phyloP scores from a whole-genome alignment of 192 early-diverging fungal species.

The Coemansia sp. region DNA sequence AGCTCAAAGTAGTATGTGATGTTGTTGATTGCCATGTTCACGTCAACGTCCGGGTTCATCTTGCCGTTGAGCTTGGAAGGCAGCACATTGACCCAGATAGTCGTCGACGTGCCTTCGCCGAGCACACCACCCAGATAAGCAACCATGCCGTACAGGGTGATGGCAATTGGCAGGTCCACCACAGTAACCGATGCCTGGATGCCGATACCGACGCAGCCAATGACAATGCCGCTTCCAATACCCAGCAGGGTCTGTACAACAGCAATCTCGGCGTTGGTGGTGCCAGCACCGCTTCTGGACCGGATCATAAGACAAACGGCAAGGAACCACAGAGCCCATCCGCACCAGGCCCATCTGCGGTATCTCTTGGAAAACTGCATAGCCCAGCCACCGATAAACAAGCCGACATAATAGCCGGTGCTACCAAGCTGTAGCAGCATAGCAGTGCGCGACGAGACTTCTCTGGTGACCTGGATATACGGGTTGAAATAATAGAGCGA shows the following conservation, averaged over 20 bases:
- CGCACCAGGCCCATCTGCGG: conserved; percentile 45
- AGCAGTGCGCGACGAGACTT: conserved; percentile 33
- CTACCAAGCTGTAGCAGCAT: conserved; percentile 47
- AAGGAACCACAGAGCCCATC: conserved; percentile 43
- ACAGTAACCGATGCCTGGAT: conserved; percentile 37
- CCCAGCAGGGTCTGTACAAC: conserved; percentile 40
- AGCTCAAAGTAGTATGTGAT: conserved; percentile 48
- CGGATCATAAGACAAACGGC: conserved; percentile 50
- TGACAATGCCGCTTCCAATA: conserved; percentile 41
- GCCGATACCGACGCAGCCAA: conserved; percentile 49
- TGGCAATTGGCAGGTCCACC: conserved; percentile 44
- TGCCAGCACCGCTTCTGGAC: conserved; percentile 24
- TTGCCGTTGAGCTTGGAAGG: conserved; percentile 27
- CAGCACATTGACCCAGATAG: conserved; percentile 50
- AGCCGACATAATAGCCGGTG: conserved; percentile 38
- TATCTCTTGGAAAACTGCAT: conserved; percentile 48
- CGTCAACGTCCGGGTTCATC: conserved; percentile 28
- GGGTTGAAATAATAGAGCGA: conserved; percentile 47
- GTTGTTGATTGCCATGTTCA: conserved; percentile 44
- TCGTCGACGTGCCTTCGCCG: conserved; percentile 45
- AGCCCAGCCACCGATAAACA: conserved; percentile 50
- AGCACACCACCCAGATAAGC: conserved; percentile 49
- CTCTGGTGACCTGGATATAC: conserved; percentile 45
- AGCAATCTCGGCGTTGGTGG: conserved; percentile 45
- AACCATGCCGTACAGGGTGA: conserved; percentile 49